phyloP scores from a whole-genome alignment of 2,329 filamentous ascomycete genomes.

The Hysterium pulicare region DNA sequence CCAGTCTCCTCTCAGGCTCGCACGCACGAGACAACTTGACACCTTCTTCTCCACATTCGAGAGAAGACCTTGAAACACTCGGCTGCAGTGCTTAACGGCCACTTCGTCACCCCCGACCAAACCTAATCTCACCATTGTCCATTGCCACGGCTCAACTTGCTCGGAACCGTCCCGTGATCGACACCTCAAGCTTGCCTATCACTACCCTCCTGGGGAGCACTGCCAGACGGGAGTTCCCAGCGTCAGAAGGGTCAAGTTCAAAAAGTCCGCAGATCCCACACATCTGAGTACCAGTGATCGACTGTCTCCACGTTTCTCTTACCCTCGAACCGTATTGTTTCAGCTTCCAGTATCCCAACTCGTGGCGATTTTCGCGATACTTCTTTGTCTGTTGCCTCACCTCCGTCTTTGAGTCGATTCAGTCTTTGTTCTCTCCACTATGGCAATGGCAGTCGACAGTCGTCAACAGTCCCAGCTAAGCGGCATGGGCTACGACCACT shows the following conservation, averaged over 20 bases:
- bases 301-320: constrained; percentile 47
- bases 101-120: constrained; percentile 29
- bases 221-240: constrained; percentile 31
- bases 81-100: constrained; percentile 22
- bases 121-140: constrained; percentile 35
- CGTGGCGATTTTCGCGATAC: constrained; percentile 10
- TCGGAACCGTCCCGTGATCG: constrained; percentile 36
- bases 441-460: constrained; percentile 94
- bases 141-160: constrained; percentile 32
- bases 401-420: constrained; percentile 10
- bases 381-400: constrained; percentile 23
- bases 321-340: constrained; percentile 35
- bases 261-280: constrained; percentile 50
- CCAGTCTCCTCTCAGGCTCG: no score
- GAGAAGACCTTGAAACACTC: constrained; percentile 36
- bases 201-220: constrained; percentile 31
- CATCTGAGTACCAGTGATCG: constrained; percentile 44
- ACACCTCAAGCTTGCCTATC: constrained; percentile 35
- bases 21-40: no score
- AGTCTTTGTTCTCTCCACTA: constrained; percentile 38
- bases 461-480: constrained; percentile 69
- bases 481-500: constrained; percentile 72
- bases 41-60: constrained; percentile 33
- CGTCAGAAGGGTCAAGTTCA: constrained; percentile 35
- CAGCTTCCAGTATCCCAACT: constrained; percentile 25